A percentile compares a stretch with the other conserved stretches of the same genome.
Conservation (phyloP, 2,329 filamentous ascomycete species). For the Pyricularia pennisetigena region DNA sequence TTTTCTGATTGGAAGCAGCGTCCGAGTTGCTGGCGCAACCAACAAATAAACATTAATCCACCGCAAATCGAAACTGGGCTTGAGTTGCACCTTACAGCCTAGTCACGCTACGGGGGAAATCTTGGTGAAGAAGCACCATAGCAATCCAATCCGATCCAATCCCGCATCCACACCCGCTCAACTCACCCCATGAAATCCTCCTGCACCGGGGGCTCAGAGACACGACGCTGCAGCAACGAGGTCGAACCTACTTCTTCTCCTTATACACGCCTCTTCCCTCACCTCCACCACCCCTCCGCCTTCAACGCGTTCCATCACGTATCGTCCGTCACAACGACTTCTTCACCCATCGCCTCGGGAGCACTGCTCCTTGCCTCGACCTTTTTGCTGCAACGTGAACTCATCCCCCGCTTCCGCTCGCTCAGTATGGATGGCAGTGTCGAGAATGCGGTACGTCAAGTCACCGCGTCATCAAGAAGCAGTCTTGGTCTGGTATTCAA, state of each 20-base stretch:
- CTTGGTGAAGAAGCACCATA: neutral
- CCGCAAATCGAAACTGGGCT: neutral
- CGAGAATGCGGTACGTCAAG: conserved; percentile 17
- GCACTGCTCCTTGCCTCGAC: conserved; percentile 26
- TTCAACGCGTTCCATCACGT: neutral
- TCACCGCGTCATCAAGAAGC: conserved; percentile 1
- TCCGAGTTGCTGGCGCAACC: neutral
- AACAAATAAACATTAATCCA: neutral
- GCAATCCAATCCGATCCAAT: neutral
- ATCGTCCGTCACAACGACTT: conserved; percentile 15
- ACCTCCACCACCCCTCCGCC: neutral
- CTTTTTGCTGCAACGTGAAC: conserved; percentile 16
- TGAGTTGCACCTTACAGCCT: neutral
- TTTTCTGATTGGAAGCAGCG: neutral
- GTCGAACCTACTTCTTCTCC: neutral
- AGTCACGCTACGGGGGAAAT: neutral
- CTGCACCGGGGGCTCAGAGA: neutral
- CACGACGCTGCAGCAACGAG: neutral
- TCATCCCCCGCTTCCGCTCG: conserved; percentile 4
- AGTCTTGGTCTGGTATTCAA: neutral
- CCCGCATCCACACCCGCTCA: neutral
- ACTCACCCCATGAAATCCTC: neutral
- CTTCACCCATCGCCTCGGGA: conserved; percentile 20
- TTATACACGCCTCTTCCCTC: neutral
- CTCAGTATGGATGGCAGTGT: conserved; percentile 8